Evolutionary conservation across 768 basidiomycete genomes (phyloP).

Genomic region (Kwoniella dendrophila): DNA sequence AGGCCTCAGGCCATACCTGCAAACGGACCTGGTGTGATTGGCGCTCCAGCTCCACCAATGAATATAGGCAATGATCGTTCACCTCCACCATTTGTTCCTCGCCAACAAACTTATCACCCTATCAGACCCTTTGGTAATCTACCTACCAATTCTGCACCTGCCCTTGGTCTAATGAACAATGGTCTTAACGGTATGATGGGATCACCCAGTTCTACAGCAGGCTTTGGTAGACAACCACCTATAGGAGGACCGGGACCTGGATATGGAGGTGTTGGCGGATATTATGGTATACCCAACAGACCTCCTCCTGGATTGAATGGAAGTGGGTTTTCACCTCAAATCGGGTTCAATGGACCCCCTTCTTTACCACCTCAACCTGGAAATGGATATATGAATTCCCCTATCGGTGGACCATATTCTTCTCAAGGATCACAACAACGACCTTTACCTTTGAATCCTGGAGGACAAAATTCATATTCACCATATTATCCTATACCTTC

Average conservation of each 20-base stretch:
- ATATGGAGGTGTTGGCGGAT: neutral
- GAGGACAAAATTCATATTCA: no score
- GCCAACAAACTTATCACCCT: neutral
- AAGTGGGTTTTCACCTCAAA: constrained; percentile 1
- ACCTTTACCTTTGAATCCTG: no score
- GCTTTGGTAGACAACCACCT: constrained; percentile 28
- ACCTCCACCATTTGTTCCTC: constrained; percentile 1
- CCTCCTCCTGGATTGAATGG: constrained; percentile 1
- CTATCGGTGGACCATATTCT: neutral
- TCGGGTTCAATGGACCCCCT: neutral
- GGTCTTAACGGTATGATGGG: constrained; percentile 2
- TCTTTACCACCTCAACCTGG: constrained; percentile 9
- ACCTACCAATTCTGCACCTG: neutral
- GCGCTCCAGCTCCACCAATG: neutral
- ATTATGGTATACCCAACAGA: neutral
- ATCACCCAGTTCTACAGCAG: constrained; percentile 26
- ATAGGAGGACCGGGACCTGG: constrained; percentile 8
- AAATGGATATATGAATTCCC: neutral
- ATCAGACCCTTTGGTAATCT: constrained; percentile 10
- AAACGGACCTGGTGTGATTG: constrained; percentile 19
- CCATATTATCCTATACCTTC: constrained; percentile 11
- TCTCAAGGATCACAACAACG: neutral
- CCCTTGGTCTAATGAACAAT: constrained; percentile 7
- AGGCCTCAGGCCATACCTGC: neutral
- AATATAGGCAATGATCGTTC: neutral